Base-by-base conservation (phyloP, 2,329 filamentous ascomycete genomes). In the Dendryphion nanum region DNA sequence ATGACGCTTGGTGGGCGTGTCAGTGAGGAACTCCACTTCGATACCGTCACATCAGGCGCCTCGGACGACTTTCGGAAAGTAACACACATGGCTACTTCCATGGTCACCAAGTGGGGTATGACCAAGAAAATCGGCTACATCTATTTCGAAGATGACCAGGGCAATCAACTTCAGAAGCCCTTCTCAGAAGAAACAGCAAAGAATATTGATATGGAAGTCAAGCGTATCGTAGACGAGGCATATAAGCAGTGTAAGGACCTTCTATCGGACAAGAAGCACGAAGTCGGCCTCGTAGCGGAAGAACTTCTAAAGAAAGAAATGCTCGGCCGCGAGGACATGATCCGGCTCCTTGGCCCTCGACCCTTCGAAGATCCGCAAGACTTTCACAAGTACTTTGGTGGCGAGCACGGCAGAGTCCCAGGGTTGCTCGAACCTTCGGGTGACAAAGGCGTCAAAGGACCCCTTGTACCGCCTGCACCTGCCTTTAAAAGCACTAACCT, bases 21-120 rank as follows among this genome's bases (percentile, higher is more conserved):
- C 17, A 93, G 86, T 15, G 93, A 98, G 70, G 93, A 98, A 68
- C 73, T 98, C 6, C 91, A 98, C 71, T 98, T 98, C 69, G 85
- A 93, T 21, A 95, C 89, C 0, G 93, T 98, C 15, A 98, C 93
- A 2, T 93, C 87, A 32, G 93, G 93, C 40, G 93, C 91, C 15
- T 90, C 84, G 37, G 93, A 97, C 65, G 93, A 98, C 65, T 98
- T 98, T 79, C 91, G 93, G 70, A 98, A 98, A 72, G 93, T 97
- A 28, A 96, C 93, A 2, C 81, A 83, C 40, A 91, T 96, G 86
- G 94, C 93, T 3, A 94, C 87, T 14, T 85, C 86, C 45, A 98
- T 98, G 93, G 93, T 98, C 19, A 98, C 91, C n/a, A 88, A 95
- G 66, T 98, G 89, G 84, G 93, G 93, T 52, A 98, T 98, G 93